phyloP scores from a whole-genome alignment of 108 stramenopile species.

The Schizochytrium sp. region DNA sequence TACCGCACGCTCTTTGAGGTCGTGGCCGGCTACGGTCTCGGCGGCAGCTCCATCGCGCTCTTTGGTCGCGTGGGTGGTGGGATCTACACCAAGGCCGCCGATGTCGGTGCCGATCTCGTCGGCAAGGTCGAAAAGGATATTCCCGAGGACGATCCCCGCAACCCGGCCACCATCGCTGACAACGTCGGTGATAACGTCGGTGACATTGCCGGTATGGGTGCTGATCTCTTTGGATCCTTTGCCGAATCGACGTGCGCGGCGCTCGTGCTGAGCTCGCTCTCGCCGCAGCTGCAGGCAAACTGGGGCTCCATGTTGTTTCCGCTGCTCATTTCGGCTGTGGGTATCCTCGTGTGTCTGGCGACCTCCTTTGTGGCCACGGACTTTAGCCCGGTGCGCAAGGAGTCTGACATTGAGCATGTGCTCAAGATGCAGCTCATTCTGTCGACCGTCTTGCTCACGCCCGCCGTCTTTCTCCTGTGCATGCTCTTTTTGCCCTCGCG shows the following conservation, averaged over 20 bases:
- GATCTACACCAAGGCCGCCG: slow-evolving; percentile 99
- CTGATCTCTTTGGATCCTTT: slow-evolving; percentile 94
- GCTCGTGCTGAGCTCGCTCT: slow-evolving; percentile 66
- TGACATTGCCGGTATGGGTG: slow-evolving; percentile 97
- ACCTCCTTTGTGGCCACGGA: slow-evolving; percentile 91
- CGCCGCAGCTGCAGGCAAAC: slow-evolving; percentile 44
- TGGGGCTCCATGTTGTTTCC: slow-evolving; percentile 97
- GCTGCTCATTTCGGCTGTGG: slow-evolving; percentile 77
- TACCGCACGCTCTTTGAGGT: slow-evolving; percentile 85
- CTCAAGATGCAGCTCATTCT: slow-evolving; percentile 91
- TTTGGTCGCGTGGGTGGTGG: slow-evolving; percentile 98
- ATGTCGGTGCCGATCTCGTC: slow-evolving; percentile 97
- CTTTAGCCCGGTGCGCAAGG: slow-evolving; percentile 69
- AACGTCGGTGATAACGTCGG: slow-evolving; percentile 99
- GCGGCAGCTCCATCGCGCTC: slow-evolving; percentile 95
- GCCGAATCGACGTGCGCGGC: slow-evolving; percentile 95
- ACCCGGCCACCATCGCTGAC: slow-evolving; percentile 98
- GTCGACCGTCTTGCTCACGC: slow-evolving; percentile 84
- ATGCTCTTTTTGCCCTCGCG: slow-evolving; percentile 62
- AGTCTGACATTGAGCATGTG: slow-evolving; percentile 76
- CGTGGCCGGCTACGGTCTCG: slow-evolving; percentile 90
- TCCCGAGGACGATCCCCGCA: slow-evolving; percentile 97
- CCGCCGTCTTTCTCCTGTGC: slow-evolving; percentile 73
- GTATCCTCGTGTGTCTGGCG: slow-evolving; percentile 86
- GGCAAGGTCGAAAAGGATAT: slow-evolving; percentile 97